Percentiles rank a stretch among this genome's conserved stretches.
phyloP scores from a whole-genome alignment of 2,329 filamentous ascomycete species.

The Curvularia sp. region DNA sequence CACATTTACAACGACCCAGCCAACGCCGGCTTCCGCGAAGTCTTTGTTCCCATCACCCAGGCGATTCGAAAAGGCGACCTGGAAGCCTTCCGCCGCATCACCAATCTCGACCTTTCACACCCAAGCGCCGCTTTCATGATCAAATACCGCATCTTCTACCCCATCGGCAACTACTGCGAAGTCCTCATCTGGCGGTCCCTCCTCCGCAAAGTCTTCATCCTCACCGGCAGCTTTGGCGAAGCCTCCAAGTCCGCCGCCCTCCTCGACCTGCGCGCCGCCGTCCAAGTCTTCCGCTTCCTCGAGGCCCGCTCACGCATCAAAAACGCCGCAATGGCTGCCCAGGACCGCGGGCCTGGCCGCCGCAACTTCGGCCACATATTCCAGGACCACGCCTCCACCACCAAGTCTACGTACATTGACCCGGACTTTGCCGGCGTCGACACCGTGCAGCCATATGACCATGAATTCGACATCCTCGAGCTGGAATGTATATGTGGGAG shows the following conservation, averaged over 20 bases:
- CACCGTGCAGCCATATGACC: constrained; percentile 38
- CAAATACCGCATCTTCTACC: constrained; percentile 75
- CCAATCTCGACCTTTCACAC: constrained; percentile 55
- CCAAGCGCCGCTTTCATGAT: constrained; percentile 69
- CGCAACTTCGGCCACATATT: constrained; percentile 55
- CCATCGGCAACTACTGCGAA: constrained; percentile 77
- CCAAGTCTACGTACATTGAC: constrained; percentile 51
- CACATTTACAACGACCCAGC: constrained; percentile 73
- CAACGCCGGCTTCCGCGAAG: constrained; percentile 66
- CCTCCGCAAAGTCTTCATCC: constrained; percentile 76
- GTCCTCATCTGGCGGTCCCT: constrained; percentile 85
- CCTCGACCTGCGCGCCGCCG: constrained; percentile 73
- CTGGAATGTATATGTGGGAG: constrained; percentile 80
- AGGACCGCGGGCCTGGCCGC: constrained; percentile 42
- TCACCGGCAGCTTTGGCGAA: constrained; percentile 73
- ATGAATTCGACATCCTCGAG: constrained; percentile 63
- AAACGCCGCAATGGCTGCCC: constrained; percentile 36
- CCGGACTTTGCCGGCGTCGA: constrained; percentile 54
- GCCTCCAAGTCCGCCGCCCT: constrained; percentile 65
- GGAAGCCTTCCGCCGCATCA: constrained; percentile 71
- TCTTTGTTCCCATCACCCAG: constrained; percentile 75
- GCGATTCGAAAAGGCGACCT: constrained; percentile 79
- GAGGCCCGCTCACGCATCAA: constrained; percentile 60
- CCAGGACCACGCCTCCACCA: constrained; percentile 57
- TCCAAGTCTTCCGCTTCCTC: constrained; percentile 67